Base-by-base conservation (phyloP, 805 yeast species). In the Cyberlindnera nakhonratchasimensis region DNA sequence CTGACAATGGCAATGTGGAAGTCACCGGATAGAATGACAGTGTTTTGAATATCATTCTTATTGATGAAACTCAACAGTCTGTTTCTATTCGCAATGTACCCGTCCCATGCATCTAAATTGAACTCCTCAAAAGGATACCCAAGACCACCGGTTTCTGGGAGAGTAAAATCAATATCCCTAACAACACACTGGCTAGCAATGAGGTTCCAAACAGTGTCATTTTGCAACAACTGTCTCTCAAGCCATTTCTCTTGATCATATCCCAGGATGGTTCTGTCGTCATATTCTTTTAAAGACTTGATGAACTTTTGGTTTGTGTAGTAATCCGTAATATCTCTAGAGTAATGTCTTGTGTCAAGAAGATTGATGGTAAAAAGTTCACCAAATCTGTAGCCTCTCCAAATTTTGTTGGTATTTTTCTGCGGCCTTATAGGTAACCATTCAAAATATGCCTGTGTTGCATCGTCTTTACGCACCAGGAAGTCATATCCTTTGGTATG, bases 101-200 rank as follows among this genome's bases (percentile, higher is more conserved):
- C 61, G 43, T 56, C 61, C 54, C 57, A 56, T 14, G 53, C 48
- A 43, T 55, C 61, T 37, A 52, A 54, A 37, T 56, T 54, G 24
- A 18, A 34, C n/a, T 40, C 40, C 25, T 45, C 43, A 36, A 50
- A 54, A 8, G 56, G 54, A 23, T 19, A 43, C 1, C 55, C 55
- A 19, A 54, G 32, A 4, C 51, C 48, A n/a, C 50, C 50, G 7
- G 49, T 43, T 24, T 39, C 28, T 16, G 47, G 40, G 9, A 46
- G 24, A 3, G 42, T 37, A 24, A 46, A 43, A 34, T 46, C 35
- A 22, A 46, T 42, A 21, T 43, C 39, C 14, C 46, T 40, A 16
- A 46, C 47, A 20, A 46, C 50, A 22, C 47, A 43, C 22, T 46
- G 50, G 26, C 40, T 36, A 1, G 50, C 51, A 37, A 56, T 46